A percentile compares a stretch with the other conserved stretches of the same genome.
Conservation (phyloP, 169 alveolate species). For the Plasmodium malariae region DNA sequence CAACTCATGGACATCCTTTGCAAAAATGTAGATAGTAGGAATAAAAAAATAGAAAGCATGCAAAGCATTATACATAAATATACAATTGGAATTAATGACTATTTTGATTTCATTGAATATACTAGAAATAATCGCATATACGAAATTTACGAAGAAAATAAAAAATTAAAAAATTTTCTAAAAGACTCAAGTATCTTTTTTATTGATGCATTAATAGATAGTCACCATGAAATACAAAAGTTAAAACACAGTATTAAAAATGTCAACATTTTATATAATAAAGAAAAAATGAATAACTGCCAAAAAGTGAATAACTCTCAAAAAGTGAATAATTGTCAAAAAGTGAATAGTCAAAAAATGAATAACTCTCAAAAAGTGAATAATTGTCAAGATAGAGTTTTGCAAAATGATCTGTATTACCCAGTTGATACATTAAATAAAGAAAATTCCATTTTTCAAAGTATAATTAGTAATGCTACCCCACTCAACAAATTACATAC, state of each 20-base stretch:
- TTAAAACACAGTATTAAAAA: constrained; percentile 54
- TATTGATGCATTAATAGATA: constrained; percentile 14
- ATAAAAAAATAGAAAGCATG: neutral
- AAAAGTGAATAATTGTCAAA: too few relatives aligned
- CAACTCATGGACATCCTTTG: neutral
- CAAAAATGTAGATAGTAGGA: neutral
- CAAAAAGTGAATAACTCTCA: neutral
- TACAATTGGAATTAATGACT: constrained; percentile 37
- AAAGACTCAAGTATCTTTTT: constrained; percentile 38
- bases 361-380: too few relatives aligned
- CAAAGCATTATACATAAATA: constrained; percentile 40
- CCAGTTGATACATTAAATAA: too few relatives aligned
- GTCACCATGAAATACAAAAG: constrained; percentile 40
- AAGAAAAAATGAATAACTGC: constrained; percentile 29
- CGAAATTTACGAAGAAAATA: constrained; percentile 56
- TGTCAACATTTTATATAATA: constrained; percentile 46
- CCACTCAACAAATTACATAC: too few relatives aligned
- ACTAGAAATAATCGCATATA: constrained; percentile 31
- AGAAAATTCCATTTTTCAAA: too few relatives aligned
- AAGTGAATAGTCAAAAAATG: neutral
- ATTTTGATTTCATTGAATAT: constrained; percentile 29
- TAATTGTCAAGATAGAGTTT: too few relatives aligned
- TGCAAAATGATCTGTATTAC: too few relatives aligned
- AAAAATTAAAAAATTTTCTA: constrained; percentile 47
- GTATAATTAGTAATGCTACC: too few relatives aligned